A percentile compares a stretch with the other conserved stretches of the same genome.
These are phyloP conservation scores for Stachybotrys chartarum DNA, from an alignment of 2,329 filamentous ascomycete genomes.

Conservation along the genomic window DNA sequence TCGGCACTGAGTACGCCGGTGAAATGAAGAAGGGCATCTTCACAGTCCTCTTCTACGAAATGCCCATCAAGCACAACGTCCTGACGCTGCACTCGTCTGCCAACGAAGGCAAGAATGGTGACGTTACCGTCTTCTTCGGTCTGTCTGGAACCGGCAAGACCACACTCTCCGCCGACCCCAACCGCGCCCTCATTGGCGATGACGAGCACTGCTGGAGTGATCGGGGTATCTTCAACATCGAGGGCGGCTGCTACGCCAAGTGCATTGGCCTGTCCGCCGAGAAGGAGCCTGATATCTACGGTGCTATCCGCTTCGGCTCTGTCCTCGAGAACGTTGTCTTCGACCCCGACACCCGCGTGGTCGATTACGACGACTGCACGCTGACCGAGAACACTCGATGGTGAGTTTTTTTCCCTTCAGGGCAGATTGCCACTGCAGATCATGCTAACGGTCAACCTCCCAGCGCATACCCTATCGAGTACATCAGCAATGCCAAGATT, in stretches of 20 bases:
- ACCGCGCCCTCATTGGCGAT: slow-evolving; percentile 92
- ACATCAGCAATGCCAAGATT: slow-evolving; percentile 98
- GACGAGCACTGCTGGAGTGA: slow-evolving; percentile 99
- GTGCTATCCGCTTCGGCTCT: slow-evolving; percentile 92
- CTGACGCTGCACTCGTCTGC: slow-evolving; percentile 97
- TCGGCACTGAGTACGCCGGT: slow-evolving; percentile 93
- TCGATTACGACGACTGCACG: slow-evolving; percentile 93
- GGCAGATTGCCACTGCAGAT: no score
- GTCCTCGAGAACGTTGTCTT: slow-evolving; percentile 99
- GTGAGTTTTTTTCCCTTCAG: slow-evolving; percentile 15
- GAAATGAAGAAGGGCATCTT: slow-evolving; percentile 87
- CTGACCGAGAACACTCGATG: slow-evolving; percentile 98
- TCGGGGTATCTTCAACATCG: slow-evolving; percentile 96
- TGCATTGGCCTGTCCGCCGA: slow-evolving; percentile 93
- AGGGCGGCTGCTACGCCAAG: slow-evolving; percentile 99
- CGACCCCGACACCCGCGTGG: slow-evolving; percentile 77
- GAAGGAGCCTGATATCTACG: slow-evolving; percentile 98
- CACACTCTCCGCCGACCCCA: slow-evolving; percentile 92
- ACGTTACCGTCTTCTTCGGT: slow-evolving; percentile 99
- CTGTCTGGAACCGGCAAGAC: slow-evolving; percentile 98
- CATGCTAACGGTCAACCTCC: slow-evolving; percentile 6
- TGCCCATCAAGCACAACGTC: slow-evolving; percentile 99
- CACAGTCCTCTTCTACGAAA: slow-evolving; percentile 99
- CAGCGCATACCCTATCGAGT: slow-evolving; percentile 94
- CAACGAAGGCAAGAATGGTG: slow-evolving; percentile 89